These are phyloP conservation scores for Teunomyces barrocoloradensis DNA, from an alignment of 805 yeast species.

Conservation along the genomic window DNA sequence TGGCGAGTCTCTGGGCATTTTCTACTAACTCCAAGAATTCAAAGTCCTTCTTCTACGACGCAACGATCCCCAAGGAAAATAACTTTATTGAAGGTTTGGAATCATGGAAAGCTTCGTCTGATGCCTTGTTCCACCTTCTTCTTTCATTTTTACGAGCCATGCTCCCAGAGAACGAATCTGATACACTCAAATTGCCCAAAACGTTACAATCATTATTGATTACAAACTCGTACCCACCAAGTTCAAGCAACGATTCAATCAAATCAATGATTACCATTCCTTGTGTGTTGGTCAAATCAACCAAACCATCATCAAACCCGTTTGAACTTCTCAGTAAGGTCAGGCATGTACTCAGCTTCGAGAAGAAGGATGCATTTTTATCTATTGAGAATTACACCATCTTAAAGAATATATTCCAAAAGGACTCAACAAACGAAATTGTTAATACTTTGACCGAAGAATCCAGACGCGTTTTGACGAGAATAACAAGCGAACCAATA, in stretches of 20 bases:
- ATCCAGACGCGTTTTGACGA: slow-evolving; percentile 56
- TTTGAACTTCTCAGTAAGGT: slow-evolving; percentile 56
- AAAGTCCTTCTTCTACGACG: slow-evolving; percentile 36
- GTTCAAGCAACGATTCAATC: slow-evolving; percentile 30
- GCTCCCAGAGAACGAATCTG: slow-evolving; percentile 65
- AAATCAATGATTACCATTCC: slow-evolving; percentile 54
- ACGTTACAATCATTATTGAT: slow-evolving; percentile 63
- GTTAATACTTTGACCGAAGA: slow-evolving; percentile 69
- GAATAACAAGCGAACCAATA: slow-evolving; percentile 35
- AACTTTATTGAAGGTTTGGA: slow-evolving; percentile 67
- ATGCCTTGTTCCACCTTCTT: slow-evolving; percentile 80
- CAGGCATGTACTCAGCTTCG: slow-evolving; percentile 57
- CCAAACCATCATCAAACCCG: slow-evolving; percentile 46
- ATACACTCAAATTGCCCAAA: slow-evolving; percentile 58
- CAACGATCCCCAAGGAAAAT: slow-evolving; percentile 31
- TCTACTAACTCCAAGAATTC: slow-evolving; percentile 35
- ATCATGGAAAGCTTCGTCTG: slow-evolving; percentile 77
- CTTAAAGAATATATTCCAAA: slow-evolving; percentile 67
- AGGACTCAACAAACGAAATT: slow-evolving; percentile 50
- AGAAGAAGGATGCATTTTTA: slow-evolving; percentile 64
- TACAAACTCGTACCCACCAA: slow-evolving; percentile 75
- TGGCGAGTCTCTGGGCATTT: slow-evolving; percentile 91
- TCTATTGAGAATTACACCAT: slow-evolving; percentile 78
- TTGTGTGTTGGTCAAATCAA: slow-evolving; percentile 56
- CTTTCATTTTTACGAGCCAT: slow-evolving; percentile 75